Conservation (phyloP, 2,329 filamentous ascomycete genomes). For the Fusarium hostae region DNA sequence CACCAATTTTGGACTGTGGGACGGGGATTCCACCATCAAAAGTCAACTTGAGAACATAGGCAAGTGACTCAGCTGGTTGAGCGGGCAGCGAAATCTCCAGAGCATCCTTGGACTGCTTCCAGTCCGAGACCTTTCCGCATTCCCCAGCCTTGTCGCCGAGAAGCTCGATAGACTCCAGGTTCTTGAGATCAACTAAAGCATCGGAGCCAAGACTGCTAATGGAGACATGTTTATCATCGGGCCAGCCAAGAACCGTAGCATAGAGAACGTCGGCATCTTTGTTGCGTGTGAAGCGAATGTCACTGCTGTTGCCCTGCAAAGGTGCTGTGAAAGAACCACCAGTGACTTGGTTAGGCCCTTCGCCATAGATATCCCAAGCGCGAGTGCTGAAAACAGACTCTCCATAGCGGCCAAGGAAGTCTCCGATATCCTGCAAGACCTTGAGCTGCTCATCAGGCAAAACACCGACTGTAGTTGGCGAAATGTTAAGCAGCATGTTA, state of each 20-base stretch:
- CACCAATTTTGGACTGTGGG: neutral
- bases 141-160: neutral
- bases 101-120: conserved; percentile 9
- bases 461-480: conserved; percentile 1
- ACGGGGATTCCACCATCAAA: conserved; percentile 1
- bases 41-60: neutral
- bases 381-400: conserved; percentile 3
- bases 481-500: conserved; percentile 16
- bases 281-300: conserved; percentile 15
- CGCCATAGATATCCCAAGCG: conserved; percentile 11
- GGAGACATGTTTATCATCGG: neutral
- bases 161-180: neutral
- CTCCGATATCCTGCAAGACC: conserved; percentile 6
- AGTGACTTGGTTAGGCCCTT: conserved; percentile 7
- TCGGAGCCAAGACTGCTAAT: neutral
- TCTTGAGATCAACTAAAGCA: neutral
- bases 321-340: conserved; percentile 11
- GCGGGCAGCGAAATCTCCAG: neutral
- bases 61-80: neutral
- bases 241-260: conserved; percentile 12
- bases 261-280: conserved; percentile 1
- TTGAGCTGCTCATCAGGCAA: conserved; percentile 7
- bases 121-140: neutral
- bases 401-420: conserved; percentile 2
- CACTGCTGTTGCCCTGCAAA: conserved; percentile 11